Conservation (phyloP, 768 basidiomycete species). For the Tricholoma matsutake region DNA sequence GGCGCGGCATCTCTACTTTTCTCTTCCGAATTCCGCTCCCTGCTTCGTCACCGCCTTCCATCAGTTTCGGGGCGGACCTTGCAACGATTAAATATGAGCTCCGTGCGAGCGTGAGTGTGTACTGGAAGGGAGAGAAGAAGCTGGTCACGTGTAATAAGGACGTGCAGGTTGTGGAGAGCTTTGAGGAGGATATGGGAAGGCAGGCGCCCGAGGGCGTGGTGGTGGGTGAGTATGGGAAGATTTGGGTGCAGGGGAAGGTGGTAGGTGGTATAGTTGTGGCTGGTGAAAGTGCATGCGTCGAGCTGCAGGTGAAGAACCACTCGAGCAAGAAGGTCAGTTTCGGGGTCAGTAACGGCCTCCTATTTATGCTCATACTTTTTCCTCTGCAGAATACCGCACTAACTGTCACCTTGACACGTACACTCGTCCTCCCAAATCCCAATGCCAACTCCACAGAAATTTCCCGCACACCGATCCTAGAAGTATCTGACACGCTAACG, state of each 20-base stretch:
- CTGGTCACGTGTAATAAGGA: conserved; percentile 62
- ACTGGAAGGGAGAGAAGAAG: conserved; percentile 71
- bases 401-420: conserved; percentile 56
- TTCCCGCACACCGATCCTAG: conserved; percentile 38
- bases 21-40: conserved; percentile 78
- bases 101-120: conserved; percentile 66
- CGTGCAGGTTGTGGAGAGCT: conserved; percentile 65
- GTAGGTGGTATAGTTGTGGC: conserved; percentile 61
- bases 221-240: conserved; percentile 75
- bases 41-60: conserved; percentile 61
- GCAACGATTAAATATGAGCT: conserved; percentile 73
- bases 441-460: conserved; percentile 30
- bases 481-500: conserved; percentile 65
- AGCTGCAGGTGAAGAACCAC: conserved; percentile 80
- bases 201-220: conserved; percentile 54
- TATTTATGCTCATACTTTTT: not conserved
- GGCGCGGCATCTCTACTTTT: conserved; percentile 76
- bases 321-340: conserved; percentile 66
- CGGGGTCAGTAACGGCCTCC: not conserved
- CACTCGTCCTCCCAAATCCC: conserved; percentile 51
- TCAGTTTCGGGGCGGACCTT: conserved; percentile 66
- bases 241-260: conserved; percentile 71
- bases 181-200: conserved; percentile 33
- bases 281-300: conserved; percentile 69
- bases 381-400: conserved; percentile 61